Evolutionary conservation across 495 filamentous ascomycete species (phyloP).

Genomic region (Schizothecium vesticola): DNA sequence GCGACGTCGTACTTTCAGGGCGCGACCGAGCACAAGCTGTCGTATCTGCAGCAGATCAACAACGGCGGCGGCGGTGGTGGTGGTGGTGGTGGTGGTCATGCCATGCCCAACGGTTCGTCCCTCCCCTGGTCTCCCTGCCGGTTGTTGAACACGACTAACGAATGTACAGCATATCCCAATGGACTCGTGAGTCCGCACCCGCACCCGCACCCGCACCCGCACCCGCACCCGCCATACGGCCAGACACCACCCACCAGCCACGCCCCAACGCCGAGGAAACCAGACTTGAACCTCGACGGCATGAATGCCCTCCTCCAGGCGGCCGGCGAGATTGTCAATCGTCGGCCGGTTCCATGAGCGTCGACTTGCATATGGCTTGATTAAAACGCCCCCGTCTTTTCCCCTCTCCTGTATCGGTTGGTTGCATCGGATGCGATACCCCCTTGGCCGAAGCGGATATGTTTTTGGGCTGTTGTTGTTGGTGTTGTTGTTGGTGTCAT

Average conservation of each 20-base stretch:
- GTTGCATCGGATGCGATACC: not conserved
- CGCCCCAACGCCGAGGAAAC: conserved; percentile 11
- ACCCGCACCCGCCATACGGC: not conserved
- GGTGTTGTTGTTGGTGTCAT: not conserved
- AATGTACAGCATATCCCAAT: conserved; percentile 19
- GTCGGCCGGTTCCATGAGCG: conserved; percentile 23
- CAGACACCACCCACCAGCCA: not conserved
- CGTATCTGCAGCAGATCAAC: conserved; percentile 6
- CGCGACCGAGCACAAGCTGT: conserved; percentile 12
- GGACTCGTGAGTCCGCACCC: conserved; percentile 11
- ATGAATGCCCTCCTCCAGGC: conserved; percentile 51
- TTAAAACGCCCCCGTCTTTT: not conserved
- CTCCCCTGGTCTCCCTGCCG: not conserved
- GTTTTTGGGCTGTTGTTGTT: not conserved
- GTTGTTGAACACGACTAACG: conserved; percentile 9
- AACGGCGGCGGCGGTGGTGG: conserved; percentile 5
- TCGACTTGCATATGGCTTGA: not conserved
- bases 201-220: not conserved
- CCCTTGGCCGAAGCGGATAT: not conserved
- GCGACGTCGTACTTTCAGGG: conserved; percentile 9
- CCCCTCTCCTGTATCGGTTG: not conserved
- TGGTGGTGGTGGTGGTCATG: not conserved
- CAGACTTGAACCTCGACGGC: conserved; percentile 34
- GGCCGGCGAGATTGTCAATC: conserved; percentile 51
- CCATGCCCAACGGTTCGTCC: conserved; percentile 21